Evolutionary conservation across 202 grass and related monocot genomes (phyloP), one percentile per base, ranked within the genome.

Genomic region (Cymbopogon flexuosus): DNA sequence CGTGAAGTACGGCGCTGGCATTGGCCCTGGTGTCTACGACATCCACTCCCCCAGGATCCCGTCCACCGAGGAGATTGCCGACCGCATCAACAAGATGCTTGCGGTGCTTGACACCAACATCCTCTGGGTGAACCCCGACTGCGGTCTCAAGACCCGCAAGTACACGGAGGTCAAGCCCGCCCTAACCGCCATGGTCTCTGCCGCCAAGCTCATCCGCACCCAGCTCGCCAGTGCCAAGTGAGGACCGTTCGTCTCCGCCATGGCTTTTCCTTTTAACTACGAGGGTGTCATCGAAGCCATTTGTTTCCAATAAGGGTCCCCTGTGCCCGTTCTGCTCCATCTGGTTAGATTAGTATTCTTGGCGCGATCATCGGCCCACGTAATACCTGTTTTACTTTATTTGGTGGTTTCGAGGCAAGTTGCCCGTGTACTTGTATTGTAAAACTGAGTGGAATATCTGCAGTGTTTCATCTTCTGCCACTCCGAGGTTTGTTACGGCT

Each of bases 1-100:
- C 6, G 89, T 97, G 27, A 88, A 87, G 67, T 97, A 97, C 6
- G 91, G 85, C 3, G 91, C 94, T 0, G 94, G 91, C 56, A 97
- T 97, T 1, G 94, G 94, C 42, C 94, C 94, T 0, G 94, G 94
- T 13, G 91, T 97, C 29, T 97, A 97, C 3, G 94, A 97, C 80
- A 97, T 97, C 81, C 94, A 97, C 87, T 97, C 94, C 24, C 94
- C 94, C 3, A 93, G 94, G 68, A 97, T 97, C 64, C 94, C 94
- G 0, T 87, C 88, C 5, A 66, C 84, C 0, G 94, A 97, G 31
- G 94, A 97, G 86, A 97, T 97, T 2, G 87, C 88, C 0, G 91
- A 94, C 83, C 94, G 94, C 4, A 63, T 94, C 78, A 94, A 94
- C 81, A 94, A 97, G 81, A 97, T 94, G 91, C 91, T 97, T 1